Base-by-base conservation (phyloP, 2,329 filamentous ascomycete species). In the Exophiala oligosperma region DNA sequence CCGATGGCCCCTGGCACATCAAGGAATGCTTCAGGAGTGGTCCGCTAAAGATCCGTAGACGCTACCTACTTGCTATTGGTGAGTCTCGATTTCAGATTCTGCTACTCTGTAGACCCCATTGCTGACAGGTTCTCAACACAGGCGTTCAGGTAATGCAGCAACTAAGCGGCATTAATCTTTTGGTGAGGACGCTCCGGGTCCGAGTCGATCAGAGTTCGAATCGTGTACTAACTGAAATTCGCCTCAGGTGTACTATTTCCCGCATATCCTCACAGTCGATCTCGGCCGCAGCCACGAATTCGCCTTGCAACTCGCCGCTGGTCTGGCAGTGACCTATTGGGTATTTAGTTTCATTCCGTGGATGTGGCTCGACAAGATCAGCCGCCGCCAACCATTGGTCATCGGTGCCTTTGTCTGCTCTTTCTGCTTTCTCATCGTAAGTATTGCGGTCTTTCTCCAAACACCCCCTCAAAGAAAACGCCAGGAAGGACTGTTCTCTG, bases 21-120 rank as follows among this genome's bases (percentile, higher is more conserved):
- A 24, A 28, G 14, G 54, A 57, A 85, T 61, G 77, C 84, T 59
- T 85, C 85, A 70, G 84, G 79, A 61, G 82, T 82, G 77, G 76
- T 72, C 59, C 79, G 81, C 60, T 76, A 82, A 67, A 78, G 80
- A 52, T 78, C 69, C 74, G 84, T 58, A 81, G 84, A 70, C 79
- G 81, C 54, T 79, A 78, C 6, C 67, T 81, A 12, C 74, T 84
- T 14, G 37, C 81, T 17, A 61, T 83, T 82, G 61, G 82, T 70
- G 83, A 17, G 37, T 40, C 12, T 17, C 37, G 12, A 14, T 12
- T 40, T 4, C 37, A 4, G 9, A 6, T 17, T 40, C 37, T 40
- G n/a, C n/a, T 12, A 40, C 4, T 4, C 12, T 4, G 12, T 5
- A 40, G 26, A 28, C 17, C 17, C 17, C 26, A 28, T 28, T 4